Percentiles rank a stretch among this genome's conserved stretches.
Conservation (phyloP, 495 filamentous ascomycete genomes). For the Trichoderma virens region DNA sequence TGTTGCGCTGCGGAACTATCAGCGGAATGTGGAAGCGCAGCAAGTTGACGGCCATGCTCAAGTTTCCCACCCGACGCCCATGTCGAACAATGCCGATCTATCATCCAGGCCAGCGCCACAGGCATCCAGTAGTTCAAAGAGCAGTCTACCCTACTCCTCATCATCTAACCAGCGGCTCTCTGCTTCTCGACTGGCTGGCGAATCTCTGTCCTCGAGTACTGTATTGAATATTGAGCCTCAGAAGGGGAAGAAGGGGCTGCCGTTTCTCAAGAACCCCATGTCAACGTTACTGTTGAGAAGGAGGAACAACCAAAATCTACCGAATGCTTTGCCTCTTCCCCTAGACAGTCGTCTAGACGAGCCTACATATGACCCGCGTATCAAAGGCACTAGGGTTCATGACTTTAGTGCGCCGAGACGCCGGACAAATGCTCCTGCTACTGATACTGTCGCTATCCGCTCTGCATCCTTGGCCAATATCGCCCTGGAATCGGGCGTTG, state of each 20-base stretch:
- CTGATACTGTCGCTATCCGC: background rate
- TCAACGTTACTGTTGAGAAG: conserved; percentile 34
- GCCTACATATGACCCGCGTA: conserved; percentile 66
- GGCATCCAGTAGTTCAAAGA: conserved; percentile 21
- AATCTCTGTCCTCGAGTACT: background rate
- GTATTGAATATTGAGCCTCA: conserved; percentile 42
- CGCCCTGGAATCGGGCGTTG: background rate
- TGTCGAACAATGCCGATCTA: conserved; percentile 23
- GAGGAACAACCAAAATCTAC: conserved; percentile 34
- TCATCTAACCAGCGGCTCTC: background rate
- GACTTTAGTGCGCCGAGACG: conserved; percentile 82
- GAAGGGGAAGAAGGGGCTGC: conserved; percentile 42
- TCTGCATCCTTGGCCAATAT: conserved; percentile 4
- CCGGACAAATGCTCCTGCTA: conserved; percentile 26
- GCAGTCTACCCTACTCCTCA: conserved; percentile 1
- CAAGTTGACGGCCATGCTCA: conserved; percentile 15
- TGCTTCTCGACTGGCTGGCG: background rate
- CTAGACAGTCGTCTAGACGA: conserved; percentile 22
- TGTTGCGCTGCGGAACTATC: conserved; percentile 30
- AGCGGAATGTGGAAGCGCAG: conserved; percentile 19
- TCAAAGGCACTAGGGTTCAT: conserved; percentile 76
- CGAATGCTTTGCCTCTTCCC: conserved; percentile 45
- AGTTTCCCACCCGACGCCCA: conserved; percentile 21
- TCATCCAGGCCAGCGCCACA: conserved; percentile 17
- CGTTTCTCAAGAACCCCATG: conserved; percentile 44